Conservation (phyloP, 179 eudicot species). For the Silene vulgaris region DNA sequence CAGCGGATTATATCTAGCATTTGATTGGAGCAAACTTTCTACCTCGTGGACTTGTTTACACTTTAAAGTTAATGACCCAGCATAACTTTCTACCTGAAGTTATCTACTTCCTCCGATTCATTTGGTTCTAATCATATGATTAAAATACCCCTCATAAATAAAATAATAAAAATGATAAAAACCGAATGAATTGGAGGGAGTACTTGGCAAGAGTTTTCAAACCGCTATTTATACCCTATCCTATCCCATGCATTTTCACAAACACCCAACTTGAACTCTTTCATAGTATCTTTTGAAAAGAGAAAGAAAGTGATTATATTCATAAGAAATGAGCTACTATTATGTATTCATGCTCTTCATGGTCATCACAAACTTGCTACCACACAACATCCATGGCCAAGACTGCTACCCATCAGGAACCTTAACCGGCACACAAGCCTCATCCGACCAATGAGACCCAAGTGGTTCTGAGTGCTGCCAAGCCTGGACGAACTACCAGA, state of each 20-base stretch:
- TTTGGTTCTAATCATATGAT: no score
- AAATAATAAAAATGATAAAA: no score
- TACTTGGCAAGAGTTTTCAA: neutral
- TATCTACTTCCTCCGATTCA: no score
- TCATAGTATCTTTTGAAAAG: no score
- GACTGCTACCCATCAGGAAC: conserved; percentile 32
- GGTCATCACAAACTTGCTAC: conserved; percentile 8
- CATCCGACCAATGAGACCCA: conserved; percentile 33
- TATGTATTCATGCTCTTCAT: neutral
- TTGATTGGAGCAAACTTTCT: no score
- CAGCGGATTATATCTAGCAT: no score
- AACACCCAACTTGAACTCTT: neutral
- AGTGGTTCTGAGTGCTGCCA: conserved; percentile 32
- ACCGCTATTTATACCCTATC: conserved; percentile 3
- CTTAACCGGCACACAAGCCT: conserved; percentile 25
- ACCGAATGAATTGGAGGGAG: no score
- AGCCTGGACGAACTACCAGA: conserved; percentile 30
- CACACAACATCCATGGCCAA: conserved; percentile 24
- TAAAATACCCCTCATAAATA: no score
- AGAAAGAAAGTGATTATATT: conserved; percentile 16
- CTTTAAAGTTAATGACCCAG: no score
- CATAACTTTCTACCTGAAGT: no score
- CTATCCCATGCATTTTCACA: conserved; percentile 10
- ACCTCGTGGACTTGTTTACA: no score
- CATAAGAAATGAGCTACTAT: conserved; percentile 2